Percentiles rank a stretch among this genome's conserved stretches.
These are phyloP conservation scores for Saccharomycopsis capsularis DNA, from an alignment of 805 yeast species.

Conservation along the genomic window DNA sequence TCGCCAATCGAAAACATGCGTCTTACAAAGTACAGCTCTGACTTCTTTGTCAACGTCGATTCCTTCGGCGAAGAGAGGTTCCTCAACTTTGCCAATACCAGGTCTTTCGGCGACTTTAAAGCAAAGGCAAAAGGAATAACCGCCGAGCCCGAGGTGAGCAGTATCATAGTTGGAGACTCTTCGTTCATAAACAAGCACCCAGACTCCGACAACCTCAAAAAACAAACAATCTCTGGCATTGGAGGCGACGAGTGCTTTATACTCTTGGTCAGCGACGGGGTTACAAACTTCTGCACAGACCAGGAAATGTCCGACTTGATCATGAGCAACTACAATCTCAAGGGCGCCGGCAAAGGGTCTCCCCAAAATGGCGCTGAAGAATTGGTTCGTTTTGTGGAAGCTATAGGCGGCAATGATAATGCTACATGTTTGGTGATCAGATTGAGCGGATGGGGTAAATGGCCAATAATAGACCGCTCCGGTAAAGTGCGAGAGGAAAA, in stretches of 20 bases:
- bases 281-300: slow-evolving; percentile 71
- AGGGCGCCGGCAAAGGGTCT: slow-evolving; percentile 64
- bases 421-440: slow-evolving; percentile 86
- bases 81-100: slow-evolving; percentile 75
- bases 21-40: slow-evolving; percentile 54
- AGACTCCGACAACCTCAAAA: slow-evolving; percentile 19
- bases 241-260: slow-evolving; percentile 88
- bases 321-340: slow-evolving; percentile 51
- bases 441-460: slow-evolving; percentile 86
- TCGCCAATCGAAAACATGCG: slow-evolving; percentile 72
- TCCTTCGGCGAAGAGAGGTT: slow-evolving; percentile 91
- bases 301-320: slow-evolving; percentile 88
- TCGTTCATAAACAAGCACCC: slow-evolving; percentile 29
- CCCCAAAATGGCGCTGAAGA: slow-evolving; percentile 86
- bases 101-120: slow-evolving; percentile 84
- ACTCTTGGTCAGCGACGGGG: slow-evolving; percentile 82
- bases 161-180: slow-evolving; percentile 60
- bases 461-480: slow-evolving; percentile 82
- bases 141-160: slow-evolving; percentile 85
- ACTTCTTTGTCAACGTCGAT: slow-evolving; percentile 53
- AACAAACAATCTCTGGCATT: slow-evolving; percentile 29
- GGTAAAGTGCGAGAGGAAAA: slow-evolving; percentile 74
- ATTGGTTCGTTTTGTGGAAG: slow-evolving; percentile 74
- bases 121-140: slow-evolving; percentile 81
- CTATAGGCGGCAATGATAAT: slow-evolving; percentile 88